Evolutionary conservation across 495 filamentous ascomycete species (phyloP), one percentile per base, ranked within the genome.

Genomic region (Aspergillus sparsus): DNA sequence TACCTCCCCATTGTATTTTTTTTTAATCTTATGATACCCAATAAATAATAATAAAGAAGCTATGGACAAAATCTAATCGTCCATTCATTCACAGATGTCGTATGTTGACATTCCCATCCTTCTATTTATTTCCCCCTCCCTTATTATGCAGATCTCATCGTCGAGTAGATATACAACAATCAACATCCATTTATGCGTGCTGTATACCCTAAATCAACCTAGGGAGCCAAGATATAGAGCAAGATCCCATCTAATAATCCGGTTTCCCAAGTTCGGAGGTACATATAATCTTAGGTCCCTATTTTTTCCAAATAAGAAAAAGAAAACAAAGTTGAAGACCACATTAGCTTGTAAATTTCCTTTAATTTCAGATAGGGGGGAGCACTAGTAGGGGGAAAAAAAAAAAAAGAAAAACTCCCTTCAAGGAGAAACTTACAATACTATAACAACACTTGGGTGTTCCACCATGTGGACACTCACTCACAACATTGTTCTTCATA

Each of bases 361-460:
- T 27, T 27, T 27, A 27, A 27, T 1, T 3, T 1, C 21, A 27
- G 21, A 27, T 12, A 49, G 16, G 35, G 16, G 35, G 45, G 53
- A 35, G 18, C 21, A 49, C 34, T 15, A 34, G 18, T 5, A 18
- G 13, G n/a, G n/a, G n/a, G 31, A 31, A 27, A 60, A 7, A 21
- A 36, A 53, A 7, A 62, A 33, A 42, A 46, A 49, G 7, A 45
- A 33, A 33, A 52, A 6, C 18, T 3, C n/a, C n/a, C n/a, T n/a
- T n/a, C n/a, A n/a, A n/a, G n/a, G n/a, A 6, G 53, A 36, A 18
- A 66, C 63, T 62, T 35, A 66, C 63, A 59, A 66, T 62, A 7
- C 37, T 7, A 62, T 66, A 66, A 59, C 63, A 62, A 53, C 63
- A 66, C 39, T 54, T 60, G 27, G 61, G 59, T 6, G 27, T 51